Conservation (phyloP, 495 filamentous ascomycete species). For the Penicillium alfredii region DNA sequence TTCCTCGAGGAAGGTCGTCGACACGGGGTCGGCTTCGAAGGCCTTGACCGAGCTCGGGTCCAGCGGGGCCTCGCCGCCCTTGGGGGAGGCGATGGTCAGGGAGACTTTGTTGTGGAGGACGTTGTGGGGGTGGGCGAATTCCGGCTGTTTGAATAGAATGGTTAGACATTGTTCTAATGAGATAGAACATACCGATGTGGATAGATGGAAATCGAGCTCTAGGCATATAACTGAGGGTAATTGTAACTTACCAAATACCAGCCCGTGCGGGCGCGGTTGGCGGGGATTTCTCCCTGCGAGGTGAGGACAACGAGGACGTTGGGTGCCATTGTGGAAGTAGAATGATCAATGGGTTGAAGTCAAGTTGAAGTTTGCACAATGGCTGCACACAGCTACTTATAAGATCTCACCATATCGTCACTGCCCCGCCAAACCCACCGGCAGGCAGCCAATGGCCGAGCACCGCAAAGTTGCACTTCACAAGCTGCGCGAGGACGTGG, state of each 20-base stretch:
- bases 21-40: slow-evolving; percentile 50
- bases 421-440: not conserved
- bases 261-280: slow-evolving; percentile 51
- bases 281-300: slow-evolving; percentile 50
- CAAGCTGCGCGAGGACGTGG: too few relatives aligned
- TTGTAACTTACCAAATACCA: slow-evolving; percentile 54
- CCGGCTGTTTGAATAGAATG: slow-evolving; percentile 44
- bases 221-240: too few relatives aligned
- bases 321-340: slow-evolving; percentile 36
- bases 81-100: slow-evolving; percentile 59
- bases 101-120: slow-evolving; percentile 49
- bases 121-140: slow-evolving; percentile 65
- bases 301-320: slow-evolving; percentile 67
- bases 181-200: too few relatives aligned
- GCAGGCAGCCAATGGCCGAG: slow-evolving; percentile 2
- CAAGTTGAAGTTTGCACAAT: too few relatives aligned
- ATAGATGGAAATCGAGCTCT: too few relatives aligned
- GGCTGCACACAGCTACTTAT: not conserved
- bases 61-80: slow-evolving; percentile 61
- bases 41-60: slow-evolving; percentile 58
- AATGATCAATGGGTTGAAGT: too few relatives aligned
- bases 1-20: slow-evolving; percentile 46
- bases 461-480: too few relatives aligned
- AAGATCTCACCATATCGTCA: slow-evolving; percentile 16
- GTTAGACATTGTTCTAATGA: too few relatives aligned